Conservation (phyloP, 2,329 filamentous ascomycete species). For the Clarireedia homoeocarpa region DNA sequence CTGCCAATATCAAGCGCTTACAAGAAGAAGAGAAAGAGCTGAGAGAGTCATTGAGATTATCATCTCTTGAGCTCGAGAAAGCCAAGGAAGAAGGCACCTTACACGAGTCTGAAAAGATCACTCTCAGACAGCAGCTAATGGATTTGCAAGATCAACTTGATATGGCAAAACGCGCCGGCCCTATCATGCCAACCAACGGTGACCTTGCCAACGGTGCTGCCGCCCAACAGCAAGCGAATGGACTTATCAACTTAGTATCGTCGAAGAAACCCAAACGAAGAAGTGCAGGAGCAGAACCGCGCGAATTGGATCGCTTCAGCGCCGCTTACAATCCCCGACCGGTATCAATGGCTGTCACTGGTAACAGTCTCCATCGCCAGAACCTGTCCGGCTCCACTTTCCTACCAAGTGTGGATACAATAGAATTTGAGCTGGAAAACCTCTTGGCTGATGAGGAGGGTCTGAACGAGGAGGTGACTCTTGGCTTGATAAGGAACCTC, state of each 20-base stretch:
- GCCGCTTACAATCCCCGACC: slow-evolving; percentile 88
- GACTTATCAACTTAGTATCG: slow-evolving; percentile 92
- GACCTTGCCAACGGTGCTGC: slow-evolving; percentile 58
- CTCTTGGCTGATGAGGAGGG: slow-evolving; percentile 92
- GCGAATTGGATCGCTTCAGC: slow-evolving; percentile 84
- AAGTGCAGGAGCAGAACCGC: slow-evolving; percentile 80
- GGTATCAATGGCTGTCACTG: slow-evolving; percentile 85
- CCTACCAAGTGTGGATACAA: slow-evolving; percentile 74
- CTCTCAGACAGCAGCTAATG: slow-evolving; percentile 77
- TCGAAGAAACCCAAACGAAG: slow-evolving; percentile 95
- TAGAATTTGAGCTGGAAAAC: slow-evolving; percentile 90
- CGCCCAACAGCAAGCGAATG: slow-evolving; percentile 48
- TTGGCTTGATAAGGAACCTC: slow-evolving; percentile 91
- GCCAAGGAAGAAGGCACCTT: slow-evolving; percentile 67
- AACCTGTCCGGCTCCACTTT: slow-evolving; percentile 70
- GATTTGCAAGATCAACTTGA: slow-evolving; percentile 92
- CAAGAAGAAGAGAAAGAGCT: slow-evolving; percentile 89
- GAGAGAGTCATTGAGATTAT: slow-evolving; percentile 71
- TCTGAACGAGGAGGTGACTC: slow-evolving; percentile 92
- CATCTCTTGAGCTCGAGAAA: slow-evolving; percentile 73
- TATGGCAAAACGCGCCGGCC: slow-evolving; percentile 58
- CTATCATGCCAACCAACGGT: slow-evolving; percentile 60
- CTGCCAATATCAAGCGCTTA: slow-evolving; percentile 82
- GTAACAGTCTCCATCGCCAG: slow-evolving; percentile 56
- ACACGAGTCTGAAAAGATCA: slow-evolving; percentile 78